Conservation (phyloP, 2,329 filamentous ascomycete species). For the Whalleya microplaca region DNA sequence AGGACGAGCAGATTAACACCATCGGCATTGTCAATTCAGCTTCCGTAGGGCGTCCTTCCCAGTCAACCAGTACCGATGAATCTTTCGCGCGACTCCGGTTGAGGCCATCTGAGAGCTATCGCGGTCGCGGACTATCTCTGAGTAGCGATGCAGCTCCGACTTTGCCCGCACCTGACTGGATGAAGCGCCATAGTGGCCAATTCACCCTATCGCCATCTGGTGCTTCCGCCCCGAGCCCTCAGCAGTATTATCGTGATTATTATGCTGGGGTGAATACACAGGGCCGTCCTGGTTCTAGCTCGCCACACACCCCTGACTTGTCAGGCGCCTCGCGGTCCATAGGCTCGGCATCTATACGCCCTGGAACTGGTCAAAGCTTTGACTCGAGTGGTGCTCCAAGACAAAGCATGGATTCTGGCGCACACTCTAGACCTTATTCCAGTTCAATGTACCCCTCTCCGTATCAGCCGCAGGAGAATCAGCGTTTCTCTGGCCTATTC, state of each 20-base stretch:
- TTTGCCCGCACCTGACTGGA: conserved; percentile 68
- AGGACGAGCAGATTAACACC: conserved; percentile 71
- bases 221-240: conserved; percentile 51
- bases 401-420: conserved; percentile 55
- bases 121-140: conserved; percentile 63
- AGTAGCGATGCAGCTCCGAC: conserved; percentile 66
- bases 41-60: conserved; percentile 61
- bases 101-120: conserved; percentile 52
- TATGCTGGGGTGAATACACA: conserved; percentile 51
- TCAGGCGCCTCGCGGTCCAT: conserved; percentile 53
- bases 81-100: conserved; percentile 52
- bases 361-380: conserved; percentile 63
- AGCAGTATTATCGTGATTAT: conserved; percentile 61
- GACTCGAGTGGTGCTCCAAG: conserved; percentile 56
- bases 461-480: conserved; percentile 48
- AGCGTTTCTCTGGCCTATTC: conserved; percentile 77
- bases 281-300: conserved; percentile 60
- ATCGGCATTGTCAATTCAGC: conserved; percentile 80
- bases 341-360: conserved; percentile 51
- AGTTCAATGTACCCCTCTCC: conserved; percentile 58
- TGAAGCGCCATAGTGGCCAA: conserved; percentile 66
- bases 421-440: conserved; percentile 55
- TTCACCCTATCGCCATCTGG: conserved; percentile 63
- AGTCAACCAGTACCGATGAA: conserved; percentile 61
- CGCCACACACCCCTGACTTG: conserved; percentile 59